Percentiles rank a stretch among this genome's conserved stretches.
phyloP scores from a whole-genome alignment of 345 rosid genomes.

The Leavenworthia alabamica region DNA sequence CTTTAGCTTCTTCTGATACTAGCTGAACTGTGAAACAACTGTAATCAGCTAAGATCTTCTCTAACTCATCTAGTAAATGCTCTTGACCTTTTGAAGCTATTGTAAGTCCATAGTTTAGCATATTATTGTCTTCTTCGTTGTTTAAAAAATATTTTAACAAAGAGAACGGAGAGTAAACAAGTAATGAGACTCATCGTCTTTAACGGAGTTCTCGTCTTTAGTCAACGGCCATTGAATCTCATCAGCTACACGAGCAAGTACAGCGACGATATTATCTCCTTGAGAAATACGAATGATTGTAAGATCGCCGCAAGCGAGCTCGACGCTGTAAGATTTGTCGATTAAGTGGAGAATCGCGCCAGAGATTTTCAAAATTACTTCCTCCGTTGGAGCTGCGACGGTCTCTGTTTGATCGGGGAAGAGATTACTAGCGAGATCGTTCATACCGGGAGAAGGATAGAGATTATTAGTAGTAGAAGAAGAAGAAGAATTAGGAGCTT shows the following conservation, averaged over 20 bases:
- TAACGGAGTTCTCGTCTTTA: conserved; percentile 61
- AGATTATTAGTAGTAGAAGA: conserved; percentile 40
- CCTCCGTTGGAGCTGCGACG: too few species aligned
- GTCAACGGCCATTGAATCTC: conserved; percentile 89
- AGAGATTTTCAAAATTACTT: conserved; percentile 51
- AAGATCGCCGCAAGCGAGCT: conserved; percentile 81
- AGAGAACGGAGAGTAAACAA: conserved; percentile 60
- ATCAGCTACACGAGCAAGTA: conserved; percentile 68
- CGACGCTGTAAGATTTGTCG: conserved; percentile 66
- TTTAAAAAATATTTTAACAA: too few species aligned
- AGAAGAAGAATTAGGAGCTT: conserved; percentile 24
- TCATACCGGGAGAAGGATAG: conserved; percentile 58
- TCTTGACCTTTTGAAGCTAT: conserved; percentile 84
- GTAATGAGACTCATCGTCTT: conserved; percentile 78
- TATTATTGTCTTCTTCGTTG: conserved; percentile 34
- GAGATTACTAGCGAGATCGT: conserved; percentile 55
- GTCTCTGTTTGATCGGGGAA: conserved; percentile 41
- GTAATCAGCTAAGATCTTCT: conserved; percentile 44
- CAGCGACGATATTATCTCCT: conserved; percentile 50
- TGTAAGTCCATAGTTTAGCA: conserved; percentile 77
- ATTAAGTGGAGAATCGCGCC: conserved; percentile 82
- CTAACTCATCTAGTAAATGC: conserved; percentile 53
- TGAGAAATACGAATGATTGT: conserved; percentile 50
- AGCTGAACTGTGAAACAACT: conserved; percentile 54
- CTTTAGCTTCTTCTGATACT: conserved; percentile 42